These are phyloP conservation scores for Byssochlamys sp. DNA, from an alignment of 2,329 filamentous ascomycete genomes.

Conservation along the genomic window DNA sequence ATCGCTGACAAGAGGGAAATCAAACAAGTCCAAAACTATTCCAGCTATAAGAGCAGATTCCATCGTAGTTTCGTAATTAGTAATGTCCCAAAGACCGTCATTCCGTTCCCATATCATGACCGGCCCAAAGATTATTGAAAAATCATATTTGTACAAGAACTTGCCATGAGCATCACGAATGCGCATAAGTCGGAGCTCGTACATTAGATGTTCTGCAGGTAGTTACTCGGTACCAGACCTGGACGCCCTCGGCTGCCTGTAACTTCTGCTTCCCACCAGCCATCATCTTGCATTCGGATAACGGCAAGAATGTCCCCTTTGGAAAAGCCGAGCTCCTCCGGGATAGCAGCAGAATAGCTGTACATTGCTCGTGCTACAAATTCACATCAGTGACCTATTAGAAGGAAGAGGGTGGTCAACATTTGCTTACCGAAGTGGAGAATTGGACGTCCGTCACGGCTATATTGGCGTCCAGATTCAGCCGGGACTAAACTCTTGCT, in stretches of 20 bases:
- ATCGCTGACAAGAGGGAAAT: background rate
- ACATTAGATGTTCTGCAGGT: conserved; percentile 48
- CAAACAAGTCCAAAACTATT: background rate
- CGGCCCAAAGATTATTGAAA: background rate
- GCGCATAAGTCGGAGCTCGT: background rate
- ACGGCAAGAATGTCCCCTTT: conserved; percentile 90
- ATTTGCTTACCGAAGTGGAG: conserved; percentile 77
- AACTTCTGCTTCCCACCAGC: conserved; percentile 98
- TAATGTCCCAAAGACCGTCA: background rate
- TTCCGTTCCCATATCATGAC: background rate
- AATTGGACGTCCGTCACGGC: conserved; percentile 74
- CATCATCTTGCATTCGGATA: conserved; percentile 84
- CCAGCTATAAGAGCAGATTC: background rate
- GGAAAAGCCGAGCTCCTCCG: conserved; percentile 81
- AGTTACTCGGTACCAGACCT: conserved; percentile 59
- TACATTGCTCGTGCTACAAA: conserved; percentile 78
- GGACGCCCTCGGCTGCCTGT: conserved; percentile 44
- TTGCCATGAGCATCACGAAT: conserved; percentile 12
- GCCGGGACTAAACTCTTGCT: conserved; percentile 83
- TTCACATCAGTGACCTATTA: conserved; percentile 8
- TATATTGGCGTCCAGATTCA: conserved; percentile 60
- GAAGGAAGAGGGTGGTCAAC: background rate
- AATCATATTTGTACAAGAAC: conserved; percentile 6
- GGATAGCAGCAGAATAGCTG: conserved; percentile 86
- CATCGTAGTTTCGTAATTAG: background rate